Evolutionary conservation across 2,329 filamentous ascomycete species (phyloP).

Genomic region (Malbranchea zuffiana): DNA sequence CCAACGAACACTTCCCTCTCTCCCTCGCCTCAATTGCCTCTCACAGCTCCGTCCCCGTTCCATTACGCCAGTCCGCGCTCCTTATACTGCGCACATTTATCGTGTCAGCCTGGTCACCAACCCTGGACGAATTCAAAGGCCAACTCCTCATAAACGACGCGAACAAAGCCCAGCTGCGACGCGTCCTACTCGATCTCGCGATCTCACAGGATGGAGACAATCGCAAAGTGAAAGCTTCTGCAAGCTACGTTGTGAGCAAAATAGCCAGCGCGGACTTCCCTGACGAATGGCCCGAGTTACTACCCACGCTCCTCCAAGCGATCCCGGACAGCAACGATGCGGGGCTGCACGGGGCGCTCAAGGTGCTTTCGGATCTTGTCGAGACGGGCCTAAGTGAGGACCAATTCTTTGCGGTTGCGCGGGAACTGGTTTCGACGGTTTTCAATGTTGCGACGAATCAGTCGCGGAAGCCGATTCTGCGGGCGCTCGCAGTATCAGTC

Average conservation of each 20-base stretch:
- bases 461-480: constrained; percentile 60
- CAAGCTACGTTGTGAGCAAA: constrained; percentile 83
- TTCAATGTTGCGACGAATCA: constrained; percentile 72
- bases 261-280: constrained; percentile 90
- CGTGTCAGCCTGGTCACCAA: constrained; percentile 68
- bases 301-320: constrained; percentile 66
- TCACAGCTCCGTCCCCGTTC: constrained; percentile 59
- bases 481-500: constrained; percentile 78
- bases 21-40: constrained; percentile 71
- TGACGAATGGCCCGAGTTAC: constrained; percentile 82
- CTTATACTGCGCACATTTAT: constrained; percentile 74
- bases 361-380: constrained; percentile 78
- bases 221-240: constrained; percentile 77
- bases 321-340: constrained; percentile 65
- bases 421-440: constrained; percentile 71
- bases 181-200: constrained; percentile 64
- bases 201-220: constrained; percentile 60
- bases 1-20: constrained; percentile 60
- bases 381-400: constrained; percentile 89
- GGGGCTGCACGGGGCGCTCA: constrained; percentile 80
- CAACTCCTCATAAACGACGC: constrained; percentile 59
- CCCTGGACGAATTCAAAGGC: constrained; percentile 59
- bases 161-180: constrained; percentile 62
- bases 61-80: constrained; percentile 73
- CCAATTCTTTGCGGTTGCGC: constrained; percentile 84